Conservation (phyloP, 768 basidiomycete genomes). For the Naganishia kalamii region DNA sequence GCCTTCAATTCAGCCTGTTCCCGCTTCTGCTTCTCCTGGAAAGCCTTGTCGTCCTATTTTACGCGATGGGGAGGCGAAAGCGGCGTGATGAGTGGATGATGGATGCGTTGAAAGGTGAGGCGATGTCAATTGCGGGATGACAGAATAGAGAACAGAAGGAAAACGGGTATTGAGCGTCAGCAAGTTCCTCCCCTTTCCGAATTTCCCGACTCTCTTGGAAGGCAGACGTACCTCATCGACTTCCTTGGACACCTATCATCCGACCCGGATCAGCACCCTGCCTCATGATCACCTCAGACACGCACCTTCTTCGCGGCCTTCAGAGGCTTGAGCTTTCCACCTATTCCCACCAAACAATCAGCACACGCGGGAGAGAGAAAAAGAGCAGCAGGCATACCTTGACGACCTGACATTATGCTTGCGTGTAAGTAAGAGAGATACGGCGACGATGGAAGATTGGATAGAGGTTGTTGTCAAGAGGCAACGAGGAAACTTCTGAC, state of each 20-base stretch:
- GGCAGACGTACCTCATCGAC: conserved; percentile 3
- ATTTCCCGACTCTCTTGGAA: neutral
- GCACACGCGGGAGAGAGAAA: neutral
- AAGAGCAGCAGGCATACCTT: neutral
- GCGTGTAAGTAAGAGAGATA: neutral
- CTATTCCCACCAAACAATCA: neutral
- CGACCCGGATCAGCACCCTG: neutral
- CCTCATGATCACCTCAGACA: neutral
- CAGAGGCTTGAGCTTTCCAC: conserved; percentile 32
- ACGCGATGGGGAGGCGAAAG: neutral
- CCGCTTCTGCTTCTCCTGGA: conserved; percentile 24
- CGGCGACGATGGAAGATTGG: neutral
- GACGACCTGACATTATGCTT: conserved; percentile 3
- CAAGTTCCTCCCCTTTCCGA: too few relatives aligned
- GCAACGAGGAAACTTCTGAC: neutral
- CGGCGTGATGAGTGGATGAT: too few relatives aligned
- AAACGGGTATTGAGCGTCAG: neutral
- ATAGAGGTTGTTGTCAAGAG: neutral
- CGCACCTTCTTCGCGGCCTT: conserved; percentile 33
- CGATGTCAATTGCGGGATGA: too few relatives aligned
- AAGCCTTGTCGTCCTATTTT: conserved; percentile 27
- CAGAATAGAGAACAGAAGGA: neutral
- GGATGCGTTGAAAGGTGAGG: neutral
- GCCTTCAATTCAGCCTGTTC: conserved; percentile 30
- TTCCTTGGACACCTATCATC: neutral